phyloP scores from a whole-genome alignment of 139 green algal species.

The Asterochloris erici region DNA sequence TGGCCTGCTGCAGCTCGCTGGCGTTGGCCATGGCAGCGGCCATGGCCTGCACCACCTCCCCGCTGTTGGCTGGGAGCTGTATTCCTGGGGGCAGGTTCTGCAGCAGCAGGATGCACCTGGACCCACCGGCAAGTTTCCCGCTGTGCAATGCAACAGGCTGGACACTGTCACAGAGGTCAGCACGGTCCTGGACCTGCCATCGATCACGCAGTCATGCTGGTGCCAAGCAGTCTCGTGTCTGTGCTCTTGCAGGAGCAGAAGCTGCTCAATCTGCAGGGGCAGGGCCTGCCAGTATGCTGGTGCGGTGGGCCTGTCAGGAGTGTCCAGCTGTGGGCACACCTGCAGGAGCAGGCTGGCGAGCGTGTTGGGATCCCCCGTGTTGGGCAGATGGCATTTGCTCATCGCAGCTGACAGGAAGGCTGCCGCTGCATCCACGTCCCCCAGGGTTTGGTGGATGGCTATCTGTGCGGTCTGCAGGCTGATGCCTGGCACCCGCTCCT shows the following conservation, averaged over 20 bases:
- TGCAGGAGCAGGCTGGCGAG: slow-evolving; percentile 2
- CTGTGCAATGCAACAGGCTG: too few species aligned
- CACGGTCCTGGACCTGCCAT: too few species aligned
- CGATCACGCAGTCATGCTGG: too few species aligned
- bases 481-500: slow-evolving; percentile 26
- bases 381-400: slow-evolving; percentile 1
- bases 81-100: slow-evolving; percentile 14
- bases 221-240: too few species aligned
- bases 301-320: too few species aligned
- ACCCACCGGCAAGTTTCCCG: too few species aligned
- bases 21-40: slow-evolving; percentile 15
- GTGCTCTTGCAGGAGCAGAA: too few species aligned
- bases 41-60: slow-evolving; percentile 16
- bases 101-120: neutral
- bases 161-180: too few species aligned
- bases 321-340: neutral
- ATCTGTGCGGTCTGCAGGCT: slow-evolving; percentile 9
- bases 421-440: neutral
- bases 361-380: neutral
- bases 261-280: too few species aligned
- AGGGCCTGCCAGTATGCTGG: too few species aligned
- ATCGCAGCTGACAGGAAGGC: neutral
- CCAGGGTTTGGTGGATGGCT: slow-evolving; percentile 7
- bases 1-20: slow-evolving; percentile 11
- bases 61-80: slow-evolving; percentile 12